Evolutionary conservation across 441 rosid species (phyloP).

Genomic region (Sinapis alba): DNA sequence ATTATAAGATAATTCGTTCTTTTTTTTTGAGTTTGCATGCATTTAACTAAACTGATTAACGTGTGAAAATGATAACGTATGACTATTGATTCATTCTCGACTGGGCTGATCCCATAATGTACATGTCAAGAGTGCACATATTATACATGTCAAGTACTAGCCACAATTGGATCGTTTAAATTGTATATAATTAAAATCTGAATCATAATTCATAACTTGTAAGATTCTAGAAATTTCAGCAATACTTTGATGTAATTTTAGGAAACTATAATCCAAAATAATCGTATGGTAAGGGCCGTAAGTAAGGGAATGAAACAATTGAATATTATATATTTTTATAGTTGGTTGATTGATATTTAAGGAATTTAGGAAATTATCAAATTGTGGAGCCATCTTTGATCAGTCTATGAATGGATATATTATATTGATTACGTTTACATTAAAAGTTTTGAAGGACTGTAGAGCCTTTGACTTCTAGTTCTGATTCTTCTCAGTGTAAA

Average conservation of each 20-base stretch:
- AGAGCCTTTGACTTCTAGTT: not conserved
- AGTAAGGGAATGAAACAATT: not conserved
- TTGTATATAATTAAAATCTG: not conserved
- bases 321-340: constrained; percentile 10
- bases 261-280: not conserved
- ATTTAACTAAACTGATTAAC: not conserved
- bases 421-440: not conserved
- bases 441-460: not conserved
- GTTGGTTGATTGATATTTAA: constrained; percentile 17
- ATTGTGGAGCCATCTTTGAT: not conserved
- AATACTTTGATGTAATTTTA: not conserved
- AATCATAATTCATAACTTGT: not conserved
- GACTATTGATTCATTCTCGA: not conserved
- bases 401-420: not conserved
- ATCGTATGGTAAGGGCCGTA: not conserved
- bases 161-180: not conserved
- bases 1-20: not conserved
- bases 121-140: not conserved
- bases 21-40: not conserved
- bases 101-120: not conserved
- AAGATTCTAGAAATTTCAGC: not conserved
- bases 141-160: not conserved
- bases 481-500: constrained; percentile 1
- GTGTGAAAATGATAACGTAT: not conserved
- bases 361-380: not conserved